Base-by-base conservation (phyloP, 306 rosid genomes). In the Prunus fruticosa region DNA sequence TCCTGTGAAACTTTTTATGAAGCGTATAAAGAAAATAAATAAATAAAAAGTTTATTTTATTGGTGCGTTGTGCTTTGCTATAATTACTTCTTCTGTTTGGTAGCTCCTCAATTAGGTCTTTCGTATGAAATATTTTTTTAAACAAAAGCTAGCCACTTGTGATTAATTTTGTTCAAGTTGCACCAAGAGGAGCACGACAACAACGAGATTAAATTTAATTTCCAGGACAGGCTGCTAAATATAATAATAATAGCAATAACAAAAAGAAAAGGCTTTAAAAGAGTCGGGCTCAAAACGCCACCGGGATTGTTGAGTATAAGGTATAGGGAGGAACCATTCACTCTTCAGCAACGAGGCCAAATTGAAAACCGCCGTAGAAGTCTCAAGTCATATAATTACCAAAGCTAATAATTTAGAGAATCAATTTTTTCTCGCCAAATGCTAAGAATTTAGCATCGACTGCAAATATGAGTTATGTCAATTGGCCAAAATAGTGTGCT, bases 401-500 rank as follows among this genome's bases (percentile, higher is more conserved):
- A 32, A 68, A 14, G 41, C 8, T 0, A 67, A 67, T 12, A 19
- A 9, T 19, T 11, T n/a, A 45, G 52, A 66, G 28, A 14, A 15
- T 0, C 47, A 3, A 47, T 46, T 0, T 43, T 67, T 22, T 3
- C 27, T 6, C 6, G 8, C 43, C 8, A 38, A 38, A 1, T 38
- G 43, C 43, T 38, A 38, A 38, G 6, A 38, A 38, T 38, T 38
- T 38, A 38, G 1, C 43, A 38, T 38, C 8, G 43, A 0, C 0
- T 6, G 1, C 8, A 38, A 0, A 6, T 38, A 2, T 1, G 2
- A 38, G 0, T 38, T 38, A 38, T 1, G 9, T 1, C 0, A 38
- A 0, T 38, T 38, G 8, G 0, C 0, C 8, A 38, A 1, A 9
- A 38, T 38, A 32, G 38, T 32, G 7, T 32, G 38, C 0, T 32